Base-by-base conservation (phyloP, 1,284 basidiomycete species). In the Apiotrichum veenhuisii region DNA sequence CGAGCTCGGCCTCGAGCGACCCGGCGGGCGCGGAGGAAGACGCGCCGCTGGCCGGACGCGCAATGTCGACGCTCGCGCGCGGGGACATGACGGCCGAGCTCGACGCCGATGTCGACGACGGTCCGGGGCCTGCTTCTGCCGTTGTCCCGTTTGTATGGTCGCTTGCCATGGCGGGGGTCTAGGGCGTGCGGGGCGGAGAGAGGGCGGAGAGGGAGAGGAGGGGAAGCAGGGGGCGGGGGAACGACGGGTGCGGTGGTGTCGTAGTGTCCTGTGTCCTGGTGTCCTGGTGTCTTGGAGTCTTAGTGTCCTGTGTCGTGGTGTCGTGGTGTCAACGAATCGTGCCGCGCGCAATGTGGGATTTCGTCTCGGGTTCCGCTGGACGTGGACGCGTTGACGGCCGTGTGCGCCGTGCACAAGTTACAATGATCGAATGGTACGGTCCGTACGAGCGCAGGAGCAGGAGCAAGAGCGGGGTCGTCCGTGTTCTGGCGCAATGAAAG, bases 1-100 rank as follows among this genome's bases (percentile, higher is more conserved):
- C 73, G 20, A 80, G 67, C 55, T 80, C 76, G 23, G 76, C 64
- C 59, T 78, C 71, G 14, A 80, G 65, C 34, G 26, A 30, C 17
- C 61, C 56, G 1, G 42, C 41, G 14, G 47, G 20, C n/a, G 33
- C 22, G 1, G 52, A 23, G 18, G 52, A n/a, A n/a, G n/a, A 46
- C n/a, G 25, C 27, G 8, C 30, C 34, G 27, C 30, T 34, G 1
- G 48, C 23, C 36, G 38, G 49, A 3, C 50, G 50, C 15, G 42
- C 30, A 14, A 52, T 52, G n/a, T 62, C 61, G n/a, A 26, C 23
- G 17, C 51, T 54, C 5, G 45, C 51, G 18, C 61, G 57, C 40
- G 54, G 54, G 18, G 53, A 59, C 27, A 59, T 34, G 25, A 50
- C 18, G 27, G 40, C 51, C 23, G 47, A 54, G 18, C n/a, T 26